phyloP scores from a whole-genome alignment of 495 filamentous ascomycete genomes.

The Annulohypoxylon nitens region DNA sequence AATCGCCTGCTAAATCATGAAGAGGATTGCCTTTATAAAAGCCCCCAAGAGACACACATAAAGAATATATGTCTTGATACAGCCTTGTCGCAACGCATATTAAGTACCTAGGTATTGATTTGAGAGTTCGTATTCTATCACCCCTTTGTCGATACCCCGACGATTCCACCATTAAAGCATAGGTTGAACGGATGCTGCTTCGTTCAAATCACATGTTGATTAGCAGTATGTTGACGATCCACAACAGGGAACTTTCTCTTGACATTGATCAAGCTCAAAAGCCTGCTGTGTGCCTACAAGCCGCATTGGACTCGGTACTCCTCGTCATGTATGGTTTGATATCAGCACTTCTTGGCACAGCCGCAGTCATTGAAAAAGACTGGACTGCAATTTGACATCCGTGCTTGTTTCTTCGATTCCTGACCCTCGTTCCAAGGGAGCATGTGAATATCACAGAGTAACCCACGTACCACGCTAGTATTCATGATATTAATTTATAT shows the following conservation, averaged over 20 bases:
- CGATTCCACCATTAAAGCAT: background rate
- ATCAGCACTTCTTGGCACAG: constrained; percentile 90
- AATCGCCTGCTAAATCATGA: background rate
- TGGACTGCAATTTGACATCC: constrained; percentile 99
- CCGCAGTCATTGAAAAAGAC: constrained; percentile 81
- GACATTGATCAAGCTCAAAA: constrained; percentile 38
- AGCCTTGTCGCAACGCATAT: too few relatives aligned
- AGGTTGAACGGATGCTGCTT: too few relatives aligned
- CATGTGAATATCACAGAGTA: background rate
- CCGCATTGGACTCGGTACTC: constrained; percentile 50
- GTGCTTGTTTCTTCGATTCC: constrained; percentile 65
- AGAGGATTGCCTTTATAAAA: background rate
- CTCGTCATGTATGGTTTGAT: constrained; percentile 56
- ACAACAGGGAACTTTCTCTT: constrained; percentile 39
- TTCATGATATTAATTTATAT: constrained; percentile 43
- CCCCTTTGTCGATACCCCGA: background rate
- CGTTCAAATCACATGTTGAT: background rate
- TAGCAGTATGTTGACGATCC: constrained; percentile 48
- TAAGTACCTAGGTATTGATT: too few relatives aligned
- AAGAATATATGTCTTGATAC: too few relatives aligned
- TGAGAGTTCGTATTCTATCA: too few relatives aligned
- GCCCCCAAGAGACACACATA: too few relatives aligned
- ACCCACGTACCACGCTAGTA: background rate
- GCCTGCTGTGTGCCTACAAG: constrained; percentile 49
- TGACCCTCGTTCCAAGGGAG: background rate